Evolutionary conservation across 163 green algal genomes (phyloP).

Genomic region (Coccomyxa subellipsoidea): DNA sequence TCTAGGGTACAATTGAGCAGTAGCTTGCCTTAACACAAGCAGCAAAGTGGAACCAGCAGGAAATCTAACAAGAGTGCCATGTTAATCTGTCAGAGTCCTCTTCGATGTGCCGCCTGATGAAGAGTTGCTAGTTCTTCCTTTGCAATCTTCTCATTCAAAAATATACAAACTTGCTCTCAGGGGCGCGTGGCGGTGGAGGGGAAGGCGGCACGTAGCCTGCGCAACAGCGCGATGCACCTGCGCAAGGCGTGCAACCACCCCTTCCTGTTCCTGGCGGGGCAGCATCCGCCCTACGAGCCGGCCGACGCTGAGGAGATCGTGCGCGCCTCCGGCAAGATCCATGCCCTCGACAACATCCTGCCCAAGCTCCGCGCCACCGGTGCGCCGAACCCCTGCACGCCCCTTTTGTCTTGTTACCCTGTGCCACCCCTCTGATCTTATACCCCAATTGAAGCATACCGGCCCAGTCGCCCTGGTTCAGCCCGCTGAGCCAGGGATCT

Average conservation of each 20-base stretch:
- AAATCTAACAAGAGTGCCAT: too few species aligned
- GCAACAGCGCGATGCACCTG: conserved; percentile 69
- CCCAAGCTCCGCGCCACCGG: conserved; percentile 47
- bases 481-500: too few species aligned
- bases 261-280: conserved; percentile 60
- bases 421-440: too few species aligned
- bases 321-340: conserved; percentile 75
- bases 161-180: conserved; percentile 15
- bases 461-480: too few species aligned
- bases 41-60: too few species aligned
- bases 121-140: too few species aligned
- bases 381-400: conserved; percentile 54
- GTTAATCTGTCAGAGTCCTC: too few species aligned
- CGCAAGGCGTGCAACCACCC: conserved; percentile 75
- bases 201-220: conserved; percentile 26
- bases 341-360: conserved; percentile 78
- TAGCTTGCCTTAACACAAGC: too few species aligned
- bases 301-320: conserved; percentile 41
- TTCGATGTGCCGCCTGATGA: too few species aligned
- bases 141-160: too few species aligned
- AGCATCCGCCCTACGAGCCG: conserved; percentile 17
- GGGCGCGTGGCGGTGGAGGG: conserved; percentile 14
- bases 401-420: background rate
- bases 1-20: too few species aligned
- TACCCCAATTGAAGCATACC: too few species aligned